These are phyloP conservation scores for Amaranthus tricolor DNA, from an alignment of 179 eudicot species.

Conservation along the genomic window DNA sequence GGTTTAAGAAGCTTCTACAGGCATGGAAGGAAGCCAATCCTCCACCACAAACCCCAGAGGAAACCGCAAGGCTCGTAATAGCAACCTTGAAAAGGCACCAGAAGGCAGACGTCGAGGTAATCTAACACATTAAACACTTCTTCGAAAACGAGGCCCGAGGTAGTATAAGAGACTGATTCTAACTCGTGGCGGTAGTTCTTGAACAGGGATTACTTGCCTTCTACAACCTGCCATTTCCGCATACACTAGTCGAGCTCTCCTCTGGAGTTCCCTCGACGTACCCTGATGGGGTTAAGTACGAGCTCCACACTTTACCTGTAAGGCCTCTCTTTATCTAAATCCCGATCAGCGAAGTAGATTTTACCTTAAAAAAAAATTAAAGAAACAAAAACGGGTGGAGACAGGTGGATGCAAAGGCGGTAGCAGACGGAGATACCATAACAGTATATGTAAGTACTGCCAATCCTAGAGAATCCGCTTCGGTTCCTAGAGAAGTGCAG, in stretches of 20 bases:
- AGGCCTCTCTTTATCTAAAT: constrained; percentile 23
- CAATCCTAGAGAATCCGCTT: constrained; percentile 73
- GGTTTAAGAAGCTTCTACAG: constrained; percentile 72
- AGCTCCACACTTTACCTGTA: constrained; percentile 83
- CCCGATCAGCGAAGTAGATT: not conserved
- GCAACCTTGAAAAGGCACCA: constrained; percentile 68
- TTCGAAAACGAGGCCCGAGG: not conserved
- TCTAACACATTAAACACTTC: not conserved
- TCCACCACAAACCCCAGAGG: constrained; percentile 83
- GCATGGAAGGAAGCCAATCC: constrained; percentile 93
- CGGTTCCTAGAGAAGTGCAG: constrained; percentile 73
- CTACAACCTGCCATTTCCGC: constrained; percentile 82
- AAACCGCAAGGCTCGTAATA: constrained; percentile 69
- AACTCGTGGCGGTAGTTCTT: not conserved
- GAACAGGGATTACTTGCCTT: constrained; percentile 76
- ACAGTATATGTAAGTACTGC: constrained; percentile 82
- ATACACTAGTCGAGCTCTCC: constrained; percentile 45
- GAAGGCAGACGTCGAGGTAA: constrained; percentile 88
- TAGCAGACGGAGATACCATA: constrained; percentile 93
- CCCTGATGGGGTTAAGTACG: constrained; percentile 73
- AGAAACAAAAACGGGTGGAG: not conserved
- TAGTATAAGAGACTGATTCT: not conserved
- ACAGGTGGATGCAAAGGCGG: constrained; percentile 88
- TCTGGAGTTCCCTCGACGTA: constrained; percentile 39
- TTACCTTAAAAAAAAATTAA: constrained; percentile 5